Conservation (phyloP, 257 asterid species). For the Nicotiana undulata region DNA sequence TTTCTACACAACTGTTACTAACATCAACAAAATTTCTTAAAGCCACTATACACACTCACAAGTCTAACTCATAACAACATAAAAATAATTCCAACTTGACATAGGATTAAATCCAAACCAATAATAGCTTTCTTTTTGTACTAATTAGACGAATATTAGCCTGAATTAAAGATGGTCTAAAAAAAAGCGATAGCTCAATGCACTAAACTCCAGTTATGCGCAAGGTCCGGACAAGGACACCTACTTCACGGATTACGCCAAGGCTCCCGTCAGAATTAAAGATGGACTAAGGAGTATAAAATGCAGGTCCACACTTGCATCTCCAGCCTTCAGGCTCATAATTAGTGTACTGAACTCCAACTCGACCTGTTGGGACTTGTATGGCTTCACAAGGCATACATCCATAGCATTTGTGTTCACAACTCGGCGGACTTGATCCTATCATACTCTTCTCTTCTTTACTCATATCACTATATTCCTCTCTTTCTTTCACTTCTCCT, state of each 20-base stretch:
- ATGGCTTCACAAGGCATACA: constrained; percentile 85
- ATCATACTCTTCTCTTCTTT: constrained; percentile 25
- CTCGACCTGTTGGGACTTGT: constrained; percentile 55
- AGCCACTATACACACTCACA: background rate
- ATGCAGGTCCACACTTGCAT: constrained; percentile 84
- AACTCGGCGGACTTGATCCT: constrained; percentile 82
- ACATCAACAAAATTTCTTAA: background rate
- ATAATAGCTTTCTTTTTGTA: background rate
- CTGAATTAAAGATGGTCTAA: too few relatives aligned
- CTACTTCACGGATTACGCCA: too few relatives aligned
- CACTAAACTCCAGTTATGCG: too few relatives aligned
- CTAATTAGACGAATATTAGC: too few relatives aligned
- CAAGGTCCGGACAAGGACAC: too few relatives aligned
- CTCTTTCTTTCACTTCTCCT: background rate
- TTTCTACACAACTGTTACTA: background rate
- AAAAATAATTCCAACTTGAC: too few relatives aligned
- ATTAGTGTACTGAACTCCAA: constrained; percentile 63
- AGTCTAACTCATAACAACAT: too few relatives aligned
- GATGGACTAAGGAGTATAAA: constrained; percentile 45
- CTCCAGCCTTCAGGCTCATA: constrained; percentile 96
- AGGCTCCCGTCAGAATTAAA: too few relatives aligned
- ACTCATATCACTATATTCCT: background rate
- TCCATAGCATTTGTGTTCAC: constrained; percentile 78
- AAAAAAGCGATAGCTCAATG: too few relatives aligned
- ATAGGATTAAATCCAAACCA: too few relatives aligned